Evolutionary conservation across 805 yeast genomes (phyloP).

Genomic region (Huiozyma sinensis): DNA sequence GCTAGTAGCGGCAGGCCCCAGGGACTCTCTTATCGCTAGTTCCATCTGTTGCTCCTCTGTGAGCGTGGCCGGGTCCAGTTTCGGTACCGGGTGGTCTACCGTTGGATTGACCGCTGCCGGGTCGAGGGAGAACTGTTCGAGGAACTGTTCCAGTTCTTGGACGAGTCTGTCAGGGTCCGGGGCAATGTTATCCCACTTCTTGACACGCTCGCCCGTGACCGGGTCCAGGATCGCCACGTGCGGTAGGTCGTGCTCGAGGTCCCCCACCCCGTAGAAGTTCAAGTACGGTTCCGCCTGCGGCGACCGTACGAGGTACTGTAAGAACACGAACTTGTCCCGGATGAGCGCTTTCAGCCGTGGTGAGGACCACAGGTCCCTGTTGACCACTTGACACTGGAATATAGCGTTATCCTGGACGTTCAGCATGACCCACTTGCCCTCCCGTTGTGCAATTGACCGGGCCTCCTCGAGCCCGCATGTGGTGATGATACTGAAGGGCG

Average conservation of each 20-base stretch:
- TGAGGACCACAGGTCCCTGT: conserved; percentile 89
- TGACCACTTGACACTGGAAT: conserved; percentile 80
- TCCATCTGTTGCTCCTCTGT: conserved; percentile 80
- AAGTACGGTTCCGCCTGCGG: conserved; percentile 60
- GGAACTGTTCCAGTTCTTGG: conserved; percentile 58
- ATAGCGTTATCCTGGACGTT: conserved; percentile 81
- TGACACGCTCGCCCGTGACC: conserved; percentile 83
- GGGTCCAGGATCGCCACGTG: conserved; percentile 92
- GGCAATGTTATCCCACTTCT: conserved; percentile 57
- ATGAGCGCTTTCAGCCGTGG: conserved; percentile 52
- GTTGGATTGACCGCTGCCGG: conserved; percentile 57
- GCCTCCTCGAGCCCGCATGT: conserved; percentile 64
- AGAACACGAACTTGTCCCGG: conserved; percentile 59
- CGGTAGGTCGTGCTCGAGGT: conserved; percentile 41
- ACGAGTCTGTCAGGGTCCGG: conserved; percentile 54
- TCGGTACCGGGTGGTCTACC: conserved; percentile 44
- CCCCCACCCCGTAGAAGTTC: conserved; percentile 59
- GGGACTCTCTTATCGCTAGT: conserved; percentile 59
- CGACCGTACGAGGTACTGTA: conserved; percentile 77
- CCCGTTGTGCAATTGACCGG: conserved; percentile 46
- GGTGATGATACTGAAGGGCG: conserved; percentile 85
- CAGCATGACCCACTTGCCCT: conserved; percentile 57
- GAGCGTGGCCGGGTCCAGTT: conserved; percentile 51
- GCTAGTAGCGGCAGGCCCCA: conserved; percentile 20
- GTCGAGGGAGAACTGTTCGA: conserved; percentile 52